Percentiles rank a stretch among this genome's conserved stretches.
These are phyloP conservation scores for Diospyros lotus DNA, from an alignment of 148 eudicot genomes.

Conservation along the genomic window DNA sequence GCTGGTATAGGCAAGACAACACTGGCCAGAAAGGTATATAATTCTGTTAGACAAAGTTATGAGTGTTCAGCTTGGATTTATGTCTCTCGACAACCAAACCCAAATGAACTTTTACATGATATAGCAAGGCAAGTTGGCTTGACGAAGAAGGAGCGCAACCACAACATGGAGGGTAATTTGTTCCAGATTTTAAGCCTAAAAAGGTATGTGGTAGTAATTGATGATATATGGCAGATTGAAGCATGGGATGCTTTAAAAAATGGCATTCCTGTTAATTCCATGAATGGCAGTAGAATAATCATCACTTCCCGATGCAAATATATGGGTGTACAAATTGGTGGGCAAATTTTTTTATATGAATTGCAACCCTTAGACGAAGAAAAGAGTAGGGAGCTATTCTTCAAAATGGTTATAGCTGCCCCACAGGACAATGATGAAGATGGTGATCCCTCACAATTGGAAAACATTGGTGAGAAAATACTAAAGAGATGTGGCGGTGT, in stretches of 20 bases:
- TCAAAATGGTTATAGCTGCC: neutral
- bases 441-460: neutral
- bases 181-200: neutral
- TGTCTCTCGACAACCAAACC: too few relatives aligned
- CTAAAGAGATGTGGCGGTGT: neutral
- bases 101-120: too few relatives aligned
- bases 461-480: neutral
- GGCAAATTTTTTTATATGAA: neutral
- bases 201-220: conserved; percentile 17
- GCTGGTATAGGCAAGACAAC: neutral
- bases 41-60: too few relatives aligned
- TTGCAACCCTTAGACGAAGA: neutral
- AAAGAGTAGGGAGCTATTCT: conserved; percentile 3
- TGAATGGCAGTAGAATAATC: conserved; percentile 14
- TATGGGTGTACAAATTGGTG: neutral
- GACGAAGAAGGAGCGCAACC: too few relatives aligned
- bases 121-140: too few relatives aligned
- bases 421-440: conserved; percentile 11
- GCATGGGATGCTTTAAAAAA: conserved; percentile 3
- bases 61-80: too few relatives aligned
- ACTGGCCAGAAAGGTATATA: conserved; percentile 6
- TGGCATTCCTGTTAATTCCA: neutral
- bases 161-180: neutral
- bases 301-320: conserved; percentile 5
- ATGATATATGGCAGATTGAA: neutral